These are phyloP conservation scores for Centaurea solstitialis DNA, from an alignment of 129 eudicot species.

Conservation along the genomic window DNA sequence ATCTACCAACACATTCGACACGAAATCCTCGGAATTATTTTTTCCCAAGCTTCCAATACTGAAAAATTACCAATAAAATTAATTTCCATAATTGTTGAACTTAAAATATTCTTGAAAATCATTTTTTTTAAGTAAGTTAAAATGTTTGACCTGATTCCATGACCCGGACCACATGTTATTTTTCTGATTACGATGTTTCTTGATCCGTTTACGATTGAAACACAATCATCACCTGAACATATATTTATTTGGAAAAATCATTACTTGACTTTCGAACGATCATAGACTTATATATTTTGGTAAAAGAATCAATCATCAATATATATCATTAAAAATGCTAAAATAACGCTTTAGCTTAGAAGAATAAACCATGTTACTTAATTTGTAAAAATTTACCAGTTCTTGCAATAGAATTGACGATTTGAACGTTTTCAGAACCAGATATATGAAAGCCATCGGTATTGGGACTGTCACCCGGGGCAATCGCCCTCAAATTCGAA, in stretches of 20 bases:
- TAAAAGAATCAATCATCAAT: neutral
- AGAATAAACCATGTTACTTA: neutral
- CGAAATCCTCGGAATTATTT: constrained; percentile 41
- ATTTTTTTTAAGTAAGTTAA: neutral
- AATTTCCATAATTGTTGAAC: neutral
- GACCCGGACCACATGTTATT: constrained; percentile 91
- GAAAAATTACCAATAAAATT: neutral
- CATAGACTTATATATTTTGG: neutral
- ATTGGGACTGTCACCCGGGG: constrained; percentile 82
- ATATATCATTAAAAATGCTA: neutral
- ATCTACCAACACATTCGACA: constrained; percentile 66
- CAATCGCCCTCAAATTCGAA: constrained; percentile 45
- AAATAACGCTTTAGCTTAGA: neutral
- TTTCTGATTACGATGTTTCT: constrained; percentile 44
- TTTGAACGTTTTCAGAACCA: constrained; percentile 45
- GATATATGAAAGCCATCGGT: constrained; percentile 92
- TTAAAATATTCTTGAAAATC: neutral
- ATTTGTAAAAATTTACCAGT: constrained; percentile 50
- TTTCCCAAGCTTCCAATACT: constrained; percentile 98
- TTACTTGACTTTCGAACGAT: neutral
- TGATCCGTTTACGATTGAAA: constrained; percentile 85
- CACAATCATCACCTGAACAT: constrained; percentile 86
- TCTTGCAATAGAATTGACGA: constrained; percentile 40
- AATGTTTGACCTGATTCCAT: constrained; percentile 80
- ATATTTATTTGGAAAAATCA: neutral